These are phyloP conservation scores for Fusarium brachygibbosum DNA, from an alignment of 2,329 filamentous ascomycete genomes.

Conservation along the genomic window DNA sequence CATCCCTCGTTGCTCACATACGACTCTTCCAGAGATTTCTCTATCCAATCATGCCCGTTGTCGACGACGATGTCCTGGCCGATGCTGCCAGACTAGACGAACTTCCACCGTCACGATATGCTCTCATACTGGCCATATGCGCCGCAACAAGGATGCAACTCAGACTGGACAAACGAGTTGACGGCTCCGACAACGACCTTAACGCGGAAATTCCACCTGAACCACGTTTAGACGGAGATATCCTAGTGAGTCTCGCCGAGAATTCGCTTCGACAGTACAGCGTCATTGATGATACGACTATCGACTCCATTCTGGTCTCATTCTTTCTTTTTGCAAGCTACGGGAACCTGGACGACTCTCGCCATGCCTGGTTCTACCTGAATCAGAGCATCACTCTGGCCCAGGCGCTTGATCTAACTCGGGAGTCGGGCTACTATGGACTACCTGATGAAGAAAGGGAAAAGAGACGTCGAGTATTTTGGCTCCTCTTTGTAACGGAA, in stretches of 20 bases:
- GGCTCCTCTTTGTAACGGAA: slow-evolving; percentile 54
- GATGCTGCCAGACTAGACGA: slow-evolving; percentile 46
- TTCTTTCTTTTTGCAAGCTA: slow-evolving; percentile 53
- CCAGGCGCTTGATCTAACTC: slow-evolving; percentile 47
- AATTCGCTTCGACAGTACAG: slow-evolving; percentile 47
- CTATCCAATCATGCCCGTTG: slow-evolving; percentile 53
- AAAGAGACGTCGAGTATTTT: slow-evolving; percentile 51
- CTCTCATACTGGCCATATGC: slow-evolving; percentile 49
- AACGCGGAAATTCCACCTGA: slow-evolving; percentile 39
- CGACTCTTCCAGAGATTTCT: slow-evolving; percentile 51
- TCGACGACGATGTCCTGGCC: slow-evolving; percentile 48
- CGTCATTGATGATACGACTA: slow-evolving; percentile 47
- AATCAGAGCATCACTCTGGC: slow-evolving; percentile 52
- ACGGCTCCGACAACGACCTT: slow-evolving; percentile 23
- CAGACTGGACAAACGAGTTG: slow-evolving; percentile 40
- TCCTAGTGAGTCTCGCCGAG: slow-evolving; percentile 48
- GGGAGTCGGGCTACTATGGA: slow-evolving; percentile 46
- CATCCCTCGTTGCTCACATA: slow-evolving; percentile 47
- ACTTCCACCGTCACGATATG: slow-evolving; percentile 48
- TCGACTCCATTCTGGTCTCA: slow-evolving; percentile 50
- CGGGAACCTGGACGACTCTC: slow-evolving; percentile 49
- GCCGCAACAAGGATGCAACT: slow-evolving; percentile 52
- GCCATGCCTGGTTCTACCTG: slow-evolving; percentile 52
- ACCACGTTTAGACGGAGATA: slow-evolving; percentile 46
- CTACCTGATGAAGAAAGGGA: slow-evolving; percentile 45